These are phyloP conservation scores for Trypanosoma boissoni DNA, from an alignment of 208 protist genomes.

Conservation along the genomic window DNA sequence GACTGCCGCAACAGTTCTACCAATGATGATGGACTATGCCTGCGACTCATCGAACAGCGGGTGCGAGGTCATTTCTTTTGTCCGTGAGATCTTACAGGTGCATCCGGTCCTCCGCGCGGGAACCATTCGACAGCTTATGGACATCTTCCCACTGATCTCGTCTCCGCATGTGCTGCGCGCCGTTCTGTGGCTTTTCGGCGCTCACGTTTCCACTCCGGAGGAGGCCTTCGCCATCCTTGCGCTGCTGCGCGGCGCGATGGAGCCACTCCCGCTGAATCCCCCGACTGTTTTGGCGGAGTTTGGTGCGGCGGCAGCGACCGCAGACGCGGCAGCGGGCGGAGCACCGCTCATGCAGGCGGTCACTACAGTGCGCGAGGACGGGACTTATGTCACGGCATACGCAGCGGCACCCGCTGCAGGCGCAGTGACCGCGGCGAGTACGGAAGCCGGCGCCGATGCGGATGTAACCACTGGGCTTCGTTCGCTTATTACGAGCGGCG, in stretches of 20 bases:
- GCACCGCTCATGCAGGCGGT: conserved; percentile 43
- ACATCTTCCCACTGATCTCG: conserved; percentile 60
- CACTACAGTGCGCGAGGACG: conserved; percentile 85
- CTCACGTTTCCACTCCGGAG: conserved; percentile 65
- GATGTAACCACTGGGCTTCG: conserved; percentile 44
- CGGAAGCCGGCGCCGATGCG: neutral
- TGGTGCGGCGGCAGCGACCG: conserved; percentile 34
- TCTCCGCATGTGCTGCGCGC: conserved; percentile 69
- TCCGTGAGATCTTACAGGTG: conserved; percentile 93
- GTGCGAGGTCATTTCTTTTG: conserved; percentile 92
- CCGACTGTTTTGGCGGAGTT: conserved; percentile 31
- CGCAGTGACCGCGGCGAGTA: neutral
- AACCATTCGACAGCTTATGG: conserved; percentile 53
- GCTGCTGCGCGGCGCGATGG: conserved; percentile 38
- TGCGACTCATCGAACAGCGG: conserved; percentile 72
- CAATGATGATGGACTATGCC: conserved; percentile 95
- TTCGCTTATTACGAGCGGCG: conserved; percentile 64
- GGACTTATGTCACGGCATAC: conserved; percentile 94
- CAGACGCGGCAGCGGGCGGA: neutral
- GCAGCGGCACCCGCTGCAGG: conserved; percentile 30
- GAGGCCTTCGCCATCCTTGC: conserved; percentile 56
- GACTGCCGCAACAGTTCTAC: conserved; percentile 72
- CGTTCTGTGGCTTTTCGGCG: conserved; percentile 93
- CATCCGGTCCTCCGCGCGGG: conserved; percentile 82
- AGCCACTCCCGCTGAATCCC: conserved; percentile 61